Base-by-base conservation (phyloP, 2,329 filamentous ascomycete genomes). In the Dactylonectria estremocensis region DNA sequence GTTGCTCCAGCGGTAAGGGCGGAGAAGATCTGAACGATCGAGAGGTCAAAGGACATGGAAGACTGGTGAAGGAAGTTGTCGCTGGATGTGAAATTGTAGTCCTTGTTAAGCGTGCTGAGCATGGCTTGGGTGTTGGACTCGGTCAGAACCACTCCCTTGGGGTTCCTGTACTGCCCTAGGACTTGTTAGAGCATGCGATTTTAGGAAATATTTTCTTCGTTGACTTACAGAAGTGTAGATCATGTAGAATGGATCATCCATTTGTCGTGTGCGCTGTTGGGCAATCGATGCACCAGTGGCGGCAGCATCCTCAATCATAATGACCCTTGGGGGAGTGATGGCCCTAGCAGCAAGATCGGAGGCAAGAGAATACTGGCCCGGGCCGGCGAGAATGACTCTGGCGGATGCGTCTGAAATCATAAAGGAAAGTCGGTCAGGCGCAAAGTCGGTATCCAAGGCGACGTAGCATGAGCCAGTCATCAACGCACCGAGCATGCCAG, bases 391-490 rank as follows among this genome's bases (percentile, higher is more conserved):
- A 11, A 75, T 54, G 10, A 72, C 57, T 14, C 49, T 57, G 50
- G 64, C 61, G 5, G 69, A 69, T 6, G 72, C 64, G 46, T 75
- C 73, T 5, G 66, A 55, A 33, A 76, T 61, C 73, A 76, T 76
- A 63, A 74, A 74, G 11, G 70, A 64, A 18, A 76, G 67, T 33
- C 74, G 72, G 24, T 75, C 71, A n/a, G 61, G 64, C 1, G 74
- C 74, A 37, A 75, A 75, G 50, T 76, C 71, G 63, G 70, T 65
- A 55, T 76, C 74, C 52, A 76, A 71, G 22, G 74, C 70, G 60
- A 75, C 72, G 54, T 74, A 76, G 66, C 72, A 70, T 46, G 69
- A 72, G 5, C 74, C 69, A 10, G 72, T 71, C 67, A 72, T 67
- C 24, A 72, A 65, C 20, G 68, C 63, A 10, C 68, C 74, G 24